Base-by-base conservation (phyloP, 2,329 filamentous ascomycete species). In the Cladosporium sp. region DNA sequence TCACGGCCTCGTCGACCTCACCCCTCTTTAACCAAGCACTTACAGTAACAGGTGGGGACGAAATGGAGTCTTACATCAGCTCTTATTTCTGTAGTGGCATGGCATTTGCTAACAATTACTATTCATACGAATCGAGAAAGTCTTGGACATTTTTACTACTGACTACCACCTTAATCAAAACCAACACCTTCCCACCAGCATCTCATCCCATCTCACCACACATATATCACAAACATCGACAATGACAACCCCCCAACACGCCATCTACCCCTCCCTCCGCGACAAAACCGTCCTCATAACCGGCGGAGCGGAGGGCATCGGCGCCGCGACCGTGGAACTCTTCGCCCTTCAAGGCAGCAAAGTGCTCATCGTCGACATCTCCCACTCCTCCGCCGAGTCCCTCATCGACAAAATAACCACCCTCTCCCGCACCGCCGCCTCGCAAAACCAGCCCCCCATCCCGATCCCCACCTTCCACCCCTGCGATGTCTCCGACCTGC, bases 291-390 rank as follows among this genome's bases (percentile, higher is more conserved):
- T 86, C 44, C 60, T 85, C 52, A 79, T 86, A 57, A 86, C 83
- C 0, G 83, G 83, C 40, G 83, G 80, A 22, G 80, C 83, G 18
- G 80, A 79, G 50, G 83, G 83, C 5, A 86, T 86, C 56, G 82
- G 82, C 44, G 78, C 75, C 42, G 79, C 76, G 19, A 82, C 84
- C 44, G 77, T 77, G 1, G 69, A 74, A 49, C 76, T 77, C 44
- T 84, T 84, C 63, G 73, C 74, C 13, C 63, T 72, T 22, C 81
- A 85, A 68, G 82, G 82, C 39, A 75, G 75, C 50, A 76, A 74
- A 58, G 80, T 85, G 37, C 63, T 84, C 47, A 75, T 85, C 47
- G 77, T 80, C 3, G 82, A 86, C 64, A 72, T 86, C 54, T 78
- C 80, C 22, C 64, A 73, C 12, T 60, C 71, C 1, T 74, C 74